A percentile compares a stretch with the other conserved stretches of the same genome.
Evolutionary conservation across 331 rosid genomes (phyloP).

Genomic region (Phaseolus coccineus): DNA sequence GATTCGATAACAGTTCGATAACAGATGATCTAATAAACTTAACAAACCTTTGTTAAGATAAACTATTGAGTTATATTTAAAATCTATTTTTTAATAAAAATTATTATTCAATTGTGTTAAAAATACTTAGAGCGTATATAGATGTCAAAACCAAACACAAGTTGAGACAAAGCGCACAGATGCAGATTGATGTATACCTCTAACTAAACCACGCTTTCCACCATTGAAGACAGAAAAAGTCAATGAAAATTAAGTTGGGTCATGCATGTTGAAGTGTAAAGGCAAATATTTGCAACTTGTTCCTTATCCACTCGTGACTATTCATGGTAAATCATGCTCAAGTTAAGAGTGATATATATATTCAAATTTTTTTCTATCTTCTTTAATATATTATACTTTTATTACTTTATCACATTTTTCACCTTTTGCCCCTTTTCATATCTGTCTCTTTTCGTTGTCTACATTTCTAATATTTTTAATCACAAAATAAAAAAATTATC

Average conservation of each 20-base stretch:
- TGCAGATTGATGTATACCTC: not conserved
- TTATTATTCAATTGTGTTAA: no score
- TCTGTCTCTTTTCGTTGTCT: not conserved
- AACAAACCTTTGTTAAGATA: no score
- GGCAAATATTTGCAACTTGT: not conserved
- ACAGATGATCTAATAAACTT: no score
- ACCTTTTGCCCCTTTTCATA: not conserved
- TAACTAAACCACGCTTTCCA: not conserved
- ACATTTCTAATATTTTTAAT: no score
- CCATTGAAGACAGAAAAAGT: not conserved
- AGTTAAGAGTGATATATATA: not conserved
- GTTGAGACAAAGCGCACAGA: not conserved
- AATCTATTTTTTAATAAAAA: no score
- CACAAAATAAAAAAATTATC: no score
- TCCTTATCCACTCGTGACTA: not conserved
- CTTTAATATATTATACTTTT: not conserved
- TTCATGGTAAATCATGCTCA: not conserved
- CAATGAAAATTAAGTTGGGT: not conserved
- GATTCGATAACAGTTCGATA: no score
- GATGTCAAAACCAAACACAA: not conserved
- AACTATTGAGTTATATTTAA: no score
- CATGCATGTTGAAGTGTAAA: not conserved
- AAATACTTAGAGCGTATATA: no score
- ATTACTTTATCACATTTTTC: not conserved
- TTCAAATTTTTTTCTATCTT: not conserved